Conservation (phyloP, 2,329 filamentous ascomycete species). For the Cladosporium sp. region DNA sequence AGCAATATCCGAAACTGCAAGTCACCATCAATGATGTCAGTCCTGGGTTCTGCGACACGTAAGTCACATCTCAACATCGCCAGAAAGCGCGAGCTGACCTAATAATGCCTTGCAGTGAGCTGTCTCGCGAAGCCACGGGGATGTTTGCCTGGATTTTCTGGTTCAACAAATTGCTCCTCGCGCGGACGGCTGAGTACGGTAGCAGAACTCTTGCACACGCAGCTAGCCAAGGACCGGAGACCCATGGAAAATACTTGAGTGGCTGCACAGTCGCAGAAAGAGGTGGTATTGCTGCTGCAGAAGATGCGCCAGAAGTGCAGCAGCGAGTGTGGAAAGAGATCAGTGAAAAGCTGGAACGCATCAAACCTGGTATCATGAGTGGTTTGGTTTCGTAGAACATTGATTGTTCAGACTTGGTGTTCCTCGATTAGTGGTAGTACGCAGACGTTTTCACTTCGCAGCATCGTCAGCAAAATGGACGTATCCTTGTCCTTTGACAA, state of each 20-base stretch:
- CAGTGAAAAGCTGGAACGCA: conserved; percentile 40
- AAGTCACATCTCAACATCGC: not conserved
- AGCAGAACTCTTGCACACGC: conserved; percentile 43
- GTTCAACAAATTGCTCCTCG: conserved; percentile 31
- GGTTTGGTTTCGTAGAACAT: not conserved
- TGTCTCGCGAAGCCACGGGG: conserved; percentile 1
- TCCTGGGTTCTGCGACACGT: conserved; percentile 51
- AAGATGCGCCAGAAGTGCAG: conserved; percentile 39
- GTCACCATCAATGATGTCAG: conserved; percentile 53
- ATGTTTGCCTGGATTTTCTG: conserved; percentile 5
- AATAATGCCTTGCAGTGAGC: not conserved
- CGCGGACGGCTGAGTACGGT: conserved; percentile 43
- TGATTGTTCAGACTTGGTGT: not conserved
- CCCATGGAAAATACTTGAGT: conserved; percentile 8
- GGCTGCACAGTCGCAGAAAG: conserved; percentile 20
- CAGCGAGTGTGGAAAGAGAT: conserved; percentile 44
- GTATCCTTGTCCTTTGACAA: not conserved
- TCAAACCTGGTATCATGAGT: conserved; percentile 36
- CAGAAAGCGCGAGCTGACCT: not conserved
- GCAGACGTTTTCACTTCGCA: not conserved
- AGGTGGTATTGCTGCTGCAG: conserved; percentile 37
- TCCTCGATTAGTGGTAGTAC: not conserved
- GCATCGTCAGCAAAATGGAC: not conserved
- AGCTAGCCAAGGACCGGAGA: conserved; percentile 17
- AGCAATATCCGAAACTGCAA: conserved; percentile 24